phyloP scores from a whole-genome alignment of 768 basidiomycete species.

The Lactifluus pinguis region DNA sequence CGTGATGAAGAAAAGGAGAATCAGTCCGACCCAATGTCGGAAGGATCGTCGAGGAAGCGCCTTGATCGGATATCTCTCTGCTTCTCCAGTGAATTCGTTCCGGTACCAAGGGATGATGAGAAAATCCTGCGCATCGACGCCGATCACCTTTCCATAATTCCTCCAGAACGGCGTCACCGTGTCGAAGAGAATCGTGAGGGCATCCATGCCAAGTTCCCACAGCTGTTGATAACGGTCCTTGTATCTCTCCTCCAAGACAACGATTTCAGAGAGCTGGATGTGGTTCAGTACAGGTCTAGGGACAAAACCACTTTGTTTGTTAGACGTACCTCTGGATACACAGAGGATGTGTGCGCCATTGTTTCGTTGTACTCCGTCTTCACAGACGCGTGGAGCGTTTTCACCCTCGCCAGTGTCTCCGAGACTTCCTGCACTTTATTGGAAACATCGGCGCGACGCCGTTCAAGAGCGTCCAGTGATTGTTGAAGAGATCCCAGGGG shows the following conservation, averaged over 20 bases:
- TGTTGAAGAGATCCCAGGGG: constrained; percentile 43
- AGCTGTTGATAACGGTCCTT: constrained; percentile 72
- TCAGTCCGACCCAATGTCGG: constrained; percentile 59
- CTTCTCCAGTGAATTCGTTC: constrained; percentile 75
- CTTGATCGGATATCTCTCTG: constrained; percentile 54
- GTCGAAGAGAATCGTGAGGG: constrained; percentile 64
- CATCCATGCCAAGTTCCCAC: constrained; percentile 76
- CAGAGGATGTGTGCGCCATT: constrained; percentile 56
- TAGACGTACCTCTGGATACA: constrained; percentile 62
- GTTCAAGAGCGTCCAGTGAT: constrained; percentile 43
- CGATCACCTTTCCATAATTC: constrained; percentile 73
- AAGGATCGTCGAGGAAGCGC: constrained; percentile 52
- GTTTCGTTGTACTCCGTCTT: constrained; percentile 61
- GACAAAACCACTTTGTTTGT: neutral
- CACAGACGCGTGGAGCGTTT: constrained; percentile 42
- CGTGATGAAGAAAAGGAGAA: constrained; percentile 41
- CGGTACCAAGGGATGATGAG: constrained; percentile 76
- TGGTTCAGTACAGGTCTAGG: neutral
- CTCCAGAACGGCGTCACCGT: constrained; percentile 76
- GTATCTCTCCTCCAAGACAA: constrained; percentile 69
- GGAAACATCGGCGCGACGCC: constrained; percentile 36
- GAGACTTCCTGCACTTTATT: constrained; percentile 41
- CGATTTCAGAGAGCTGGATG: constrained; percentile 55
- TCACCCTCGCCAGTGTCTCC: constrained; percentile 42
- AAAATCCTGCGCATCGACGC: constrained; percentile 71